Evolutionary conservation across 2,329 filamentous ascomycete species (phyloP), one percentile per base, ranked within the genome.

Genomic region (Neobulgaria alba): DNA sequence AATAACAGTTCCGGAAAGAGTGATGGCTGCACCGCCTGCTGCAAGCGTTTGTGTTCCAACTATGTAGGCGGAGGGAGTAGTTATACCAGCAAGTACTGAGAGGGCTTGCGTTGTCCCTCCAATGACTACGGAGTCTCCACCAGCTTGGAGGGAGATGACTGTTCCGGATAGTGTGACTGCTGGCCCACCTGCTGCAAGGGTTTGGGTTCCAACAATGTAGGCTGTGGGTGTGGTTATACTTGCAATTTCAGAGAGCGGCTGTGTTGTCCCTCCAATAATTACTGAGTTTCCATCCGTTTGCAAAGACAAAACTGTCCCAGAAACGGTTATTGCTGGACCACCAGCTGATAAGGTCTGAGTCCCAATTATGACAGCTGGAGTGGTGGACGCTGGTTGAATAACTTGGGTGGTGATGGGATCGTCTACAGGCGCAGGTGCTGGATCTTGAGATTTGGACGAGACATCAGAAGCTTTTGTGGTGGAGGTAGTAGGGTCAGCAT

Each of bases 21-120:
- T 41, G 16, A 41, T 19, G 20, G 39, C 39, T 5, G 39, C 3
- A 17, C 12, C 39, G 3, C 39, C 39, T 3, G 39, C 3, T 9
- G 20, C 8, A 7, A 41, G n/a, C n/a, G 33, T 36, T 30, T 41
- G 39, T 14, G 33, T 29, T 10, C 39, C 39, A 15, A 41, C 19
- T 9, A 36, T 8, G 15, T 41, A 36, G 15, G 14, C 12, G 3
- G 39, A 12, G 7, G 23, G 7, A 7, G 23, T 26, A 26, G 23
- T 26, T n/a, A n/a, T n/a, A n/a, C n/a, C n/a, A 26, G 23, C 23
- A 26, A 12, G 23, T 12, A 12, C 7, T 12, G 23, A 26, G 18
- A 35, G 19, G 19, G 12, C 20, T 20, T n/a, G 33, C 4, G 33
- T 35, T 15, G 17, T 20, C 12, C 33, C 33, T 15, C 20, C n/a